Evolutionary conservation across 805 yeast species (phyloP), one percentile per base, ranked within the genome.

Genomic region (Saturnispora bothae): DNA sequence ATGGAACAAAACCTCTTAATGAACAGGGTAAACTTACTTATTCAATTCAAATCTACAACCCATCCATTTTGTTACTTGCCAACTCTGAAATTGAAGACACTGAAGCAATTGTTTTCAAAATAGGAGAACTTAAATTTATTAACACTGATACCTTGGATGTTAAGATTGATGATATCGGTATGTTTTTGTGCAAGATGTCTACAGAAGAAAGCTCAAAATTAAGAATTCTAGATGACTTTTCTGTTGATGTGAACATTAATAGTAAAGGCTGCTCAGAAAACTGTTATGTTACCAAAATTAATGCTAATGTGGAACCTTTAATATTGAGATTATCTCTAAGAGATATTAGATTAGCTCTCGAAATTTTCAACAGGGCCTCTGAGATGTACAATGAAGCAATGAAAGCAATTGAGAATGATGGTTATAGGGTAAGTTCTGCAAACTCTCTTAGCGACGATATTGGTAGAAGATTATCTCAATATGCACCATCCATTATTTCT

Each of bases 71-170:
- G 15, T 59, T 92, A 22, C 59, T 92, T 31, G 95, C 95, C 0
- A 83, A 89, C 53, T 83, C 95, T 0, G 68, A 78, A 1, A 64
- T 68, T 6, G 53, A 59, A 2, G 68, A 76, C 43, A 74, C 95
- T 0, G 95, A 88, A 49, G 97, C 97, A 0, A 71, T 89, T 43
- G 96, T 89, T 2, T 80, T 92, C 62, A 83, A 83, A 50, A 75
- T 86, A 12, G 94, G 81, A 42, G 95, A 88, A 51, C 58, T 86
- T 3, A 60, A 79, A 32, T 53, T 83, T 3, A 70, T 89, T 0
- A 74, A 80, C 42, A 86, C 81, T 50, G 73, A 76, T 40, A 73
- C 79, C 3, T 58, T 71, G 0, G 70, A 89, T 0, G 53, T 86
- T 5, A 74, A 83, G 20, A 78, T 83, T 0, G 71, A 78, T 45